Base-by-base conservation (phyloP, 2,329 filamentous ascomycete genomes). In the Colletotrichum ledebouriae region DNA sequence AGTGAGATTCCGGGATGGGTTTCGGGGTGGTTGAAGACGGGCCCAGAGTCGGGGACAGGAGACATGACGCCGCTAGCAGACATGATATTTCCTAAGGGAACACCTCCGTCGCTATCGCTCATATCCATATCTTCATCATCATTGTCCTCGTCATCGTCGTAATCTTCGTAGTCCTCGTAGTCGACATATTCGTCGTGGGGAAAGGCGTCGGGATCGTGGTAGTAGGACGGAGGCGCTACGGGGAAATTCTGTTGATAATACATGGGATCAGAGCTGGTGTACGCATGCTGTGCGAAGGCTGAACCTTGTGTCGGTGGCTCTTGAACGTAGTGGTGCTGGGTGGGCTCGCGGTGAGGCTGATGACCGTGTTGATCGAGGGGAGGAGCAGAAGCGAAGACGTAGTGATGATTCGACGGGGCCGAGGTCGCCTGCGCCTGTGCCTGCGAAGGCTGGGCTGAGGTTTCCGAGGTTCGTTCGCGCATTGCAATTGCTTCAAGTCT, bases 101-200 rank as follows among this genome's bases (percentile, higher is more conserved):
- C 76, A 50, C 78, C 77, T 33, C 76, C 76, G 60, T 80, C 77
- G 61, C 73, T 75, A 22, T 79, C 78, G 72, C 75, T 78, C 76
- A 80, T 76, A 41, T 75, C 75, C 39, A 76, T 63, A 37, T 75
- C 73, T 34, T 71, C 64, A 20, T 71, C 67, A 13, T 68, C 49
- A 17, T 63, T 46, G 25, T 25, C 25, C 20, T 62, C 64, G 29
- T 63, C 67, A 33, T 65, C 55, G 6, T 67, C 59, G 41, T 64
- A 50, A 29, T 64, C 55, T 49, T 57, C 63, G 29, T 69, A 69
- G 25, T 67, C 65, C 17, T 59, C 60, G 41, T 68, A 63, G 10
- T 63, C 44, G 37, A 50, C 60, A 42, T 67, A 57, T 6, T 63
- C 50, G 12, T 63, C 60, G 41, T 65, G 49, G 25, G 49, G 11